Evolutionary conservation across 1,139 yeast species (phyloP), one percentile per base, ranked within the genome.

Genomic region (Blastobotrys ciferrii): DNA sequence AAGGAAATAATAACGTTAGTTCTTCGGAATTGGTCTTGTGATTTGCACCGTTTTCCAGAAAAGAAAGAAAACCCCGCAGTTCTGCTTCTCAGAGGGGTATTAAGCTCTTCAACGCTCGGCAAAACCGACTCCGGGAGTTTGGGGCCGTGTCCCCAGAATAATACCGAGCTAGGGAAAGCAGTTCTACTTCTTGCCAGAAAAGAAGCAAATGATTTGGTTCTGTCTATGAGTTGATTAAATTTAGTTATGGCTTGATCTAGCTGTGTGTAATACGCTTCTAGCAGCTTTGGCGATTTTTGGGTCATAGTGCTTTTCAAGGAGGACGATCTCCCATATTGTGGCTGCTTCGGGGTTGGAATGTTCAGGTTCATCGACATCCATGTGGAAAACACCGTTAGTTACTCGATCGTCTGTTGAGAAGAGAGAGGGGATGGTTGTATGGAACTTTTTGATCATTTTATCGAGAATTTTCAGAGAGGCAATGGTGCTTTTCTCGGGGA

Each of bases 351-450:
- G 78, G 61, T 91, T 89, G 57, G 86, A 73, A 65, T 94, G 80
- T 58, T 85, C 88, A 7, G 88, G 80, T 43, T 80, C 83, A 41
- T 77, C 77, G 25, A 80, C 76, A 47, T 83, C 88, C 58, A 83
- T 74, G 32, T 82, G 80, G 61, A 84, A 84, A 4, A 75, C 72
- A 49, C 96, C 96, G 54, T 83, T 79, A 13, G 87, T 87, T 37
- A 91, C 79, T 57, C 94, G 76, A 62, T 92, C 98, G 47, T 89
- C 96, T 0, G 96, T 87, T 32, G 87, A 81, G 71, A 84, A 89
- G 48, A 91, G 72, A 0, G 94, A 87, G 47, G 81, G 77, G 43
- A 88, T 70, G 47, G 82, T 83, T 41, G 84, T 82, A 59, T 81
- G 81, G 54, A 68, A 69, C 63, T 87, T 77, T 46, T 80, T 80